Evolutionary conservation across 129 eudicot species (phyloP).

Genomic region (Silybum marianum): DNA sequence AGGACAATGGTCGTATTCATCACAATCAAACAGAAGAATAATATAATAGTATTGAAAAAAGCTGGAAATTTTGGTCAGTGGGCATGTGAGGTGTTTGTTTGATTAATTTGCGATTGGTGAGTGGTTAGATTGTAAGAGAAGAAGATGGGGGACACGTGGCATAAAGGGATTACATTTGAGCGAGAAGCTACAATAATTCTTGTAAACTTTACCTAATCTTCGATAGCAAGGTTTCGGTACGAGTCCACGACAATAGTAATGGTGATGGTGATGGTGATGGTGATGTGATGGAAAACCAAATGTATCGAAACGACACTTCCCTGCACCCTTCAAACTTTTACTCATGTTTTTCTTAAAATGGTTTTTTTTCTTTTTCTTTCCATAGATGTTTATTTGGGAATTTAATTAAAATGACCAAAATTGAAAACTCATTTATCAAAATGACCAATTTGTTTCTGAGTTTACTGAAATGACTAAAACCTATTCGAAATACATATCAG

Average conservation of each 20-base stretch:
- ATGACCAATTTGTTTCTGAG: too few species aligned
- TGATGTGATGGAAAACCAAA: slow-evolving; percentile 25
- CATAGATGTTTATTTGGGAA: neutral
- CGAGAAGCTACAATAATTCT: neutral
- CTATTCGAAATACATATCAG: too few species aligned
- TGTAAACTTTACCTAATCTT: neutral
- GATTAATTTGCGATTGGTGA: neutral
- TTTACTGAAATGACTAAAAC: too few species aligned
- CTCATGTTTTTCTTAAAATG: neutral
- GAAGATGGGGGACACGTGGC: slow-evolving; percentile 25
- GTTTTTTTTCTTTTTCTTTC: neutral
- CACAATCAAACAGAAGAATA: neutral
- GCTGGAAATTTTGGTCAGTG: neutral
- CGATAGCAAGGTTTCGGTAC: neutral
- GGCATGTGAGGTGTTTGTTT: slow-evolving; percentile 4
- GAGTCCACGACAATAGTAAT: neutral
- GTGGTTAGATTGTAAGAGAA: neutral
- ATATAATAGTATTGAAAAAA: neutral
- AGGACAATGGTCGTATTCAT: neutral
- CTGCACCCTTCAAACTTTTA: neutral
- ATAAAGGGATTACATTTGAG: neutral
- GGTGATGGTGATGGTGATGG: slow-evolving; percentile 8
- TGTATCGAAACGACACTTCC: neutral
- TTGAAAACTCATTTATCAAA: too few species aligned
- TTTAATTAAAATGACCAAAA: too few species aligned